A percentile compares a stretch with the other conserved stretches of the same genome.
Conservation (phyloP, 495 filamentous ascomycete species). For the Penicillium tannophilum region DNA sequence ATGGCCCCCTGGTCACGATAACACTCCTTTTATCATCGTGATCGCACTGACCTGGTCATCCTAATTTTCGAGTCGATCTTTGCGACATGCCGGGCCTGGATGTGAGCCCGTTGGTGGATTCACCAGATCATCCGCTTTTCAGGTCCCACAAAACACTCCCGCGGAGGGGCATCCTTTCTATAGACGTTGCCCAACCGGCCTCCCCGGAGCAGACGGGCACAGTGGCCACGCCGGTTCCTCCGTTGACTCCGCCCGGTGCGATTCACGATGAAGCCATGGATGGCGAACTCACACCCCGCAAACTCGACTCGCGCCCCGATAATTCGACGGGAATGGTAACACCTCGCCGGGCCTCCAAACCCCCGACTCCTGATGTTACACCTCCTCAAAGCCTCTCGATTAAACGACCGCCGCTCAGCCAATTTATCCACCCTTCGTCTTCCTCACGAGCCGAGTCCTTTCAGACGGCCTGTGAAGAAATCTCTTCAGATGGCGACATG, state of each 20-base stretch:
- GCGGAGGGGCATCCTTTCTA: constrained; percentile 33
- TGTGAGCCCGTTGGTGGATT: constrained; percentile 35
- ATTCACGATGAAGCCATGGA: constrained; percentile 26
- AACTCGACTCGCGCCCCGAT: constrained; percentile 26
- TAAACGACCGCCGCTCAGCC: constrained; percentile 45
- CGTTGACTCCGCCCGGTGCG: constrained; percentile 44
- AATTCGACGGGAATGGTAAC: constrained; percentile 45
- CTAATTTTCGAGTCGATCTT: background rate
- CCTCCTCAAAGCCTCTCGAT: constrained; percentile 58
- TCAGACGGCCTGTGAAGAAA: constrained; percentile 67
- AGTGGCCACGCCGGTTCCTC: constrained; percentile 35
- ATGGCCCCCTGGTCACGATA: background rate
- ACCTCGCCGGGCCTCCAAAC: constrained; percentile 64
- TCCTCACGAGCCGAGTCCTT: constrained; percentile 71
- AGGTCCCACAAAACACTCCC: constrained; percentile 52
- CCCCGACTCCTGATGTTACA: constrained; percentile 73
- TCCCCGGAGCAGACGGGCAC: constrained; percentile 28
- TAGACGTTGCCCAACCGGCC: constrained; percentile 28
- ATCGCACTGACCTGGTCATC: background rate
- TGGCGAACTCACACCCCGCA: constrained; percentile 28
- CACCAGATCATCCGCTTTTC: constrained; percentile 37
- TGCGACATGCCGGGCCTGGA: constrained; percentile 42
- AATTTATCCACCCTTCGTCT: constrained; percentile 35
- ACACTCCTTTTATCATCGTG: background rate
- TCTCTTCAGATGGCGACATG: constrained; percentile 64